Base-by-base conservation (phyloP, 768 basidiomycete genomes). In the Wakefieldia striispora region DNA sequence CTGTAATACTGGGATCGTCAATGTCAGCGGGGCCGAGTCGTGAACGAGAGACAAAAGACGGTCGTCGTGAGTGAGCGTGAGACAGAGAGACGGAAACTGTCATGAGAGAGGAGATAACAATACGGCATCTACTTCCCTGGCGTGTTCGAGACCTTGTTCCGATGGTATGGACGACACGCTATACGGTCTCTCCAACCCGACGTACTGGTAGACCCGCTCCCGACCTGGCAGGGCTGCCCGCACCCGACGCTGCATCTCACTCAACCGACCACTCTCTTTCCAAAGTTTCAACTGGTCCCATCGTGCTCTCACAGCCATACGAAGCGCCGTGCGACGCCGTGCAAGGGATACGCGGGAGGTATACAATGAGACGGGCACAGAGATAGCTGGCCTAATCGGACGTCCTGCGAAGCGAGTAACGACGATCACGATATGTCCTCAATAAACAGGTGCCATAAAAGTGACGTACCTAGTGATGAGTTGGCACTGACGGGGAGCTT, bases 141-240 rank as follows among this genome's bases (percentile, higher is more conserved):
- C 11, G 8, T 3, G 17, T 16, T 54, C 58, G 0, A 40, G 10
- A 35, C 33, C 43, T 6, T 34, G 49, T 17, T 49, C 51, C 7
- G 20, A 11, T 14, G 46, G 38, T 16, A 21, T 0, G 1, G 45
- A 11, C 10, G 51, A 12, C 9, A 29, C 21, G 0, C 16, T 34
- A 14, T 45, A 16, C 16, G 3, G 42, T 29, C 20, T 12, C 37
- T 63, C 61, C 56, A 49, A 3, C 16, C 65, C 66, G n/a, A 67
- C 65, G 40, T 68, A 67, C n/a, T 67, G 54, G 45, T 66, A 65
- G 4, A 68, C 66, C 10, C 55, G 53, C 8, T 64, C 65, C 7
- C 62, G 51, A 20, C 50, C 60, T 2, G 65, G 66, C 19, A 67
- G 51, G 19, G 58, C 59, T 11, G 60, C 66, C 35, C 62, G 54